phyloP scores from a whole-genome alignment of 2,329 filamentous ascomycete genomes.

The Apiospora rasikravindrae region DNA sequence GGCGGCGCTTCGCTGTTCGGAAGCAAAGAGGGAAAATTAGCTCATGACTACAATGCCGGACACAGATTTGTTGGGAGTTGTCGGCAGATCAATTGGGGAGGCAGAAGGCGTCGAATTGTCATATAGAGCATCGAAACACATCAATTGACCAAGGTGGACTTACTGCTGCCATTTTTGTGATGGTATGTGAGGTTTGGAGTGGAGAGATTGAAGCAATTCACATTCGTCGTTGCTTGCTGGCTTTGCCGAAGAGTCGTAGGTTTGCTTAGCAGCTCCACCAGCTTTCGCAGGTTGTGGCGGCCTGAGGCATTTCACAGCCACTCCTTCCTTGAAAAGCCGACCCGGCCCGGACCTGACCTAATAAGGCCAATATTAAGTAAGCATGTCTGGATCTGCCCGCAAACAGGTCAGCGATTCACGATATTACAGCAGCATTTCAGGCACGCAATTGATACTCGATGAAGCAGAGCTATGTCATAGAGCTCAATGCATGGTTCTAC shows the following conservation, averaged over 20 bases:
- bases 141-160: conserved; percentile 47
- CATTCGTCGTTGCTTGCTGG: conserved; percentile 48
- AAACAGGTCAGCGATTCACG: not conserved
- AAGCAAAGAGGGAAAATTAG: conserved; percentile 54
- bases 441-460: not conserved
- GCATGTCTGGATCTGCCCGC: not conserved
- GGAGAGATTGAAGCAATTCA: conserved; percentile 55
- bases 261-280: conserved; percentile 18
- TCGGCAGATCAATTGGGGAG: conserved; percentile 32
- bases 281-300: conserved; percentile 8
- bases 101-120: conserved; percentile 13
- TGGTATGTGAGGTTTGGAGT: conserved; percentile 52
- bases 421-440: not conserved
- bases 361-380: conserved; percentile 7
- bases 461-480: not conserved
- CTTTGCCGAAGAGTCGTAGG: conserved; percentile 47
- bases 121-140: not conserved
- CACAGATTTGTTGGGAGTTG: conserved; percentile 22
- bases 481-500: not conserved
- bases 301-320: conserved; percentile 5
- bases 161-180: conserved; percentile 72
- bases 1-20: conserved; percentile 87
- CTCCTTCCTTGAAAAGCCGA: conserved; percentile 1
- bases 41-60: conserved; percentile 43
- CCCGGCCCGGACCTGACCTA: conserved; percentile 1